A percentile compares a stretch with the other conserved stretches of the same genome.
These are phyloP conservation scores for Geotrichum reessii DNA, from an alignment of 1,139 yeast genomes.

Conservation along the genomic window DNA sequence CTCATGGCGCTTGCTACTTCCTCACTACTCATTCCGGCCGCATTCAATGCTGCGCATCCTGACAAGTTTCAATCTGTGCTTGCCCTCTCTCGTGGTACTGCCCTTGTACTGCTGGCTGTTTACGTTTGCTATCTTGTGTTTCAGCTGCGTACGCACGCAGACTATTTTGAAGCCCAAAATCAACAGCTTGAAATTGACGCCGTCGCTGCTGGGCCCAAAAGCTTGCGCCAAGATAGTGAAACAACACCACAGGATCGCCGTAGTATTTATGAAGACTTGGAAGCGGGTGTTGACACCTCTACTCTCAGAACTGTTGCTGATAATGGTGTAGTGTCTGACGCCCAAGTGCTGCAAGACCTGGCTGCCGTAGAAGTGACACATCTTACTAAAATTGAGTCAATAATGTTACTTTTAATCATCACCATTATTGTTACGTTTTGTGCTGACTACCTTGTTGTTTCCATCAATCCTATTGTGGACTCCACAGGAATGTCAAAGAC, in stretches of 20 bases:
- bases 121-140: constrained; percentile 75
- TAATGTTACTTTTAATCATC: constrained; percentile 45
- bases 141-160: constrained; percentile 83
- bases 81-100: constrained; percentile 77
- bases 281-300: background rate
- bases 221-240: background rate
- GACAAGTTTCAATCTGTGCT: constrained; percentile 46
- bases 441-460: constrained; percentile 89
- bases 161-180: constrained; percentile 46
- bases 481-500: constrained; percentile 86
- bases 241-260: background rate
- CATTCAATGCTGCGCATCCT: constrained; percentile 82
- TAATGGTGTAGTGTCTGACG: constrained; percentile 16
- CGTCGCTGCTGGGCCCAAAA: constrained; percentile 4
- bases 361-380: constrained; percentile 30
- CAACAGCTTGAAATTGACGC: constrained; percentile 36
- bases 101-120: constrained; percentile 69
- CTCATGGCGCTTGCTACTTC: constrained; percentile 86
- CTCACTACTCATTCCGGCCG: constrained; percentile 88
- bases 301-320: background rate
- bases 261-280: background rate
- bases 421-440: constrained; percentile 83
- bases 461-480: constrained; percentile 83
- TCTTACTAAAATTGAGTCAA: constrained; percentile 28
- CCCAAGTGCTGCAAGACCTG: constrained; percentile 9